Evolutionary conservation across 176 grass and related monocot genomes (phyloP).

Genomic region (barley (Hordeum vulgare)): DNA sequence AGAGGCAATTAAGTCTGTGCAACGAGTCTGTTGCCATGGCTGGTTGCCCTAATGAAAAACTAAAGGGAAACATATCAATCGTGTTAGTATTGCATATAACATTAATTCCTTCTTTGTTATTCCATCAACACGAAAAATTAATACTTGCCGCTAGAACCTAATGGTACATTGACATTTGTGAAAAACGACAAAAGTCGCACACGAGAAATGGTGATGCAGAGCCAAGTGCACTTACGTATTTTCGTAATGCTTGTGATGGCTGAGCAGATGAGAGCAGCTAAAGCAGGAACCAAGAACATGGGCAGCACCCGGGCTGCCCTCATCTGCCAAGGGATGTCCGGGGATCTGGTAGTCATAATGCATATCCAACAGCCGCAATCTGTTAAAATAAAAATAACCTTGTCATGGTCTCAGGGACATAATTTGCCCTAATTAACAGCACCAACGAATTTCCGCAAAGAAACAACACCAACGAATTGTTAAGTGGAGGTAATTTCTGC

Average conservation of each 20-base stretch:
- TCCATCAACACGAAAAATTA: no score
- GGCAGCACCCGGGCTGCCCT: slow-evolving; percentile 49
- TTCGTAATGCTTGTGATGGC: slow-evolving; percentile 50
- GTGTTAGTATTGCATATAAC: no score
- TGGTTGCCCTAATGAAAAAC: no score
- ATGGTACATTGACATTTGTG: neutral
- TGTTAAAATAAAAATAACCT: slow-evolving; percentile 13
- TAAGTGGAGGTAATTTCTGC: no score
- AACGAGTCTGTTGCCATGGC: no score
- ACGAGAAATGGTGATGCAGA: neutral
- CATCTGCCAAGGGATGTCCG: slow-evolving; percentile 61
- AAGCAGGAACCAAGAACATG: slow-evolving; percentile 58
- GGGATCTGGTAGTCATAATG: slow-evolving; percentile 58
- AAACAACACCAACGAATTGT: no score
- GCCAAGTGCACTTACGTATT: slow-evolving; percentile 51
- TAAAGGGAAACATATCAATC: no score
- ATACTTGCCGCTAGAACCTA: no score
- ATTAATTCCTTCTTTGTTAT: no score
- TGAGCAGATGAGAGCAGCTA: slow-evolving; percentile 56
- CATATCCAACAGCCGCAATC: slow-evolving; percentile 66
- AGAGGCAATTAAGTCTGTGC: neutral
- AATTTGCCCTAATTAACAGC: no score
- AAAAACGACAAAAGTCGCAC: neutral
- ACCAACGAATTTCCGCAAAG: no score
- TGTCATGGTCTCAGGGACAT: no score